A percentile compares a stretch with the other conserved stretches of the same genome.
Evolutionary conservation across 257 asterid genomes (phyloP).

Genomic region (Solanum corneliomulleri): DNA sequence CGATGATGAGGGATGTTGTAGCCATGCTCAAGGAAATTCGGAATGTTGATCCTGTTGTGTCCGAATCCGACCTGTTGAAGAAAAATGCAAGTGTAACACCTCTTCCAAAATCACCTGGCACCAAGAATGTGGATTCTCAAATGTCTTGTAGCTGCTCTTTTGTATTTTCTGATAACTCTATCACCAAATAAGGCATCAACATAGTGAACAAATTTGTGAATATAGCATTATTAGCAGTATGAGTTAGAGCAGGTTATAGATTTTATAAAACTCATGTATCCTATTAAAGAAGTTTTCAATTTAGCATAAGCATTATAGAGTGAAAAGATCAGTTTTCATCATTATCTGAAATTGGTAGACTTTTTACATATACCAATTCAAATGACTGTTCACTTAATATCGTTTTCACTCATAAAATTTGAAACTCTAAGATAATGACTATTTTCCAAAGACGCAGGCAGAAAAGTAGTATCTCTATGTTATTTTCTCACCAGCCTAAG

Average conservation of each 20-base stretch:
- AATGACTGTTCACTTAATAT: neutral
- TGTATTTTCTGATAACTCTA: slow-evolving; percentile 70
- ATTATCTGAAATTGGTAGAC: neutral
- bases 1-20: slow-evolving; percentile 87
- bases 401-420: neutral
- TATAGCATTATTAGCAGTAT: neutral
- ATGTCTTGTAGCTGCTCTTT: slow-evolving; percentile 84
- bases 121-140: slow-evolving; percentile 34
- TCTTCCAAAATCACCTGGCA: slow-evolving; percentile 30
- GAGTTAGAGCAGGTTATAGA: slow-evolving; percentile 14
- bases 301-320: slow-evolving; percentile 19
- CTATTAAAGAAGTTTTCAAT: neutral
- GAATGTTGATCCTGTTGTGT: slow-evolving; percentile 35
- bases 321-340: neutral
- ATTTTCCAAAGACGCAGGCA: neutral
- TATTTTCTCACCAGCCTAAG: neutral
- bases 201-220: slow-evolving; percentile 1
- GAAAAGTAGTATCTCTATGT: neutral
- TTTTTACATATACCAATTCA: neutral
- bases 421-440: neutral
- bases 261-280: neutral
- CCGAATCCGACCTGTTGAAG: slow-evolving; percentile 47
- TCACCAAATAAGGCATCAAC: slow-evolving; percentile 9
- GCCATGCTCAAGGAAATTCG: slow-evolving; percentile 89
- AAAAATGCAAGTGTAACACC: slow-evolving; percentile 17